Conservation (phyloP, 23 red algal species). For the Gracilaria gracilis region DNA sequence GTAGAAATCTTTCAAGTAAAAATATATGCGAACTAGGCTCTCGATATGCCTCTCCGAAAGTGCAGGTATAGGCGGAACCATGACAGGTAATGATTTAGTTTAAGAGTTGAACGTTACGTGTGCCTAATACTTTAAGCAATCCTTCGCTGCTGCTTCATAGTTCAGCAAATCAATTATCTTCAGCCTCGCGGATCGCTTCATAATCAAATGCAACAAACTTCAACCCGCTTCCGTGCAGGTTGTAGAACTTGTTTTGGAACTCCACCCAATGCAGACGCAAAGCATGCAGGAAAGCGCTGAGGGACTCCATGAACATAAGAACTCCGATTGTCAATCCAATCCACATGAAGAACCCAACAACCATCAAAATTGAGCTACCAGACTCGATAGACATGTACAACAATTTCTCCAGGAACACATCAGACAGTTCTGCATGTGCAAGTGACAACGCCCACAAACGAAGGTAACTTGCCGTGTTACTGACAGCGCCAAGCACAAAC, state of each 20-base stretch:
- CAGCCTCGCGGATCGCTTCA: slow-evolving; percentile 68
- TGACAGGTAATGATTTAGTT: slow-evolving; percentile 32
- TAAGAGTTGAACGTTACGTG: slow-evolving; percentile 28
- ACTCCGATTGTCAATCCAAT: slow-evolving; percentile 92
- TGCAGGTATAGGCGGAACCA: slow-evolving; percentile 25
- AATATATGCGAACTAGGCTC: slow-evolving; percentile 12
- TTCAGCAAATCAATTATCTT: slow-evolving; percentile 3
- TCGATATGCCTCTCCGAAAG: slow-evolving; percentile 42
- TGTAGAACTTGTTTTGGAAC: slow-evolving; percentile 97
- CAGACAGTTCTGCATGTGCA: slow-evolving; percentile 85
- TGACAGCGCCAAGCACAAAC: slow-evolving; percentile 96
- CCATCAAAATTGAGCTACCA: slow-evolving; percentile 70
- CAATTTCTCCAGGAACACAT: slow-evolving; percentile 97
- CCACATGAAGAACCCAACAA: slow-evolving; percentile 94
- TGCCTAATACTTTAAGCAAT: background rate
- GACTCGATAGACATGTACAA: slow-evolving; percentile 79
- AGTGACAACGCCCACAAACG: slow-evolving; percentile 96
- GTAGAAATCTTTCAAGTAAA: slow-evolving; percentile 11
- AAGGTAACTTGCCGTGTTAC: slow-evolving; percentile 96
- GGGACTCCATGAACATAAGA: slow-evolving; percentile 95
- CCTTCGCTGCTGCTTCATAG: background rate
- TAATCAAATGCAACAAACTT: slow-evolving; percentile 92
- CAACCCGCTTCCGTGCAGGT: slow-evolving; percentile 82
- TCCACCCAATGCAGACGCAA: slow-evolving; percentile 95
- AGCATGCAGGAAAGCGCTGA: slow-evolving; percentile 95